Percentiles rank a stretch among this genome's conserved stretches.
These are phyloP conservation scores for Cystofilobasidium bisporidii DNA, from an alignment of 768 basidiomycete species.

Conservation along the genomic window DNA sequence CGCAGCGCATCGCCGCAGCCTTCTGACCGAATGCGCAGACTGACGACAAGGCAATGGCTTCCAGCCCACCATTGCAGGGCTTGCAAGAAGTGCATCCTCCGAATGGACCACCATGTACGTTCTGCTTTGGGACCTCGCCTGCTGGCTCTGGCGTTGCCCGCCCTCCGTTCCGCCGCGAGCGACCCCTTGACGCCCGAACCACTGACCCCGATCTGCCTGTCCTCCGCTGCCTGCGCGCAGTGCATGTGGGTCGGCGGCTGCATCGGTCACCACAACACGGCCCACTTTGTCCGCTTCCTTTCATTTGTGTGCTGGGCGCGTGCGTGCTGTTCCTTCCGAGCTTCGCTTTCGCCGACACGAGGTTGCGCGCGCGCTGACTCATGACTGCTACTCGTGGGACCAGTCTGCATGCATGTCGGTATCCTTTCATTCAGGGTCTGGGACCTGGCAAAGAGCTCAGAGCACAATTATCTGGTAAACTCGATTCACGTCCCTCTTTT, in stretches of 20 bases:
- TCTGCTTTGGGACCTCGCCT: too few relatives aligned
- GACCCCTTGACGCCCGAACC: too few relatives aligned
- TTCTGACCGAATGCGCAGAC: too few relatives aligned
- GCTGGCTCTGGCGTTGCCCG: too few relatives aligned
- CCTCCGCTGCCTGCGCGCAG: too few relatives aligned
- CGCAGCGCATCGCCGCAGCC: constrained; percentile 20
- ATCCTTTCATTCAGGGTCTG: constrained; percentile 15
- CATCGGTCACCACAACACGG: constrained; percentile 84
- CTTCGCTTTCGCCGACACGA: not conserved
- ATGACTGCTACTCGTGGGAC: not conserved
- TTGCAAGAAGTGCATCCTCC: constrained; percentile 75
- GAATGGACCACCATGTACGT: constrained; percentile 58
- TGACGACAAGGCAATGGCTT: not conserved
- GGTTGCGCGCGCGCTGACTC: not conserved
- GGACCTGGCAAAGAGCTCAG: constrained; percentile 18
- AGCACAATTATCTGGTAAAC: constrained; percentile 21
- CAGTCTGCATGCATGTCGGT: constrained; percentile 14
- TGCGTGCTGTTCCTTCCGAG: not conserved
- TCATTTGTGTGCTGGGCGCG: constrained; percentile 88
- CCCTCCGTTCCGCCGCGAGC: too few relatives aligned
- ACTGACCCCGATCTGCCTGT: too few relatives aligned
- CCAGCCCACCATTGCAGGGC: constrained; percentile 79
- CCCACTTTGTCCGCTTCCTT: constrained; percentile 68
- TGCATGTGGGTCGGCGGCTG: constrained; percentile 45
- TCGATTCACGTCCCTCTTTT: not conserved